phyloP scores from a whole-genome alignment of 768 basidiomycete species.

The Tricholomella constricta region DNA sequence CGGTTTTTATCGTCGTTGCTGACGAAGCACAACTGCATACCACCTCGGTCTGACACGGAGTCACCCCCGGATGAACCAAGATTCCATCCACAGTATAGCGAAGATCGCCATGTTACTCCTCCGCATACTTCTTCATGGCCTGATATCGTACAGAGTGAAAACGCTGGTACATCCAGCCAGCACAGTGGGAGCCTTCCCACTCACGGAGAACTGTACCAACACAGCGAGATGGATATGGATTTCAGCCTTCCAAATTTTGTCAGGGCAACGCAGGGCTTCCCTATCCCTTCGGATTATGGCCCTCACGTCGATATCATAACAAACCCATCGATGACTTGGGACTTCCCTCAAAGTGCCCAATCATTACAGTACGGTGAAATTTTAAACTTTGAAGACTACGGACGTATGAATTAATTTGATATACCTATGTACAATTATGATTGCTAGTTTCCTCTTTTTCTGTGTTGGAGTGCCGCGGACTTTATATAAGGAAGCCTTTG shows the following conservation, averaged over 20 bases:
- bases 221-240: constrained; percentile 43
- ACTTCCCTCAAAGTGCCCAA: neutral
- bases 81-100: constrained; percentile 21
- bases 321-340: constrained; percentile 6
- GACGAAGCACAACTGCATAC: constrained; percentile 32
- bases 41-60: constrained; percentile 1
- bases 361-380: constrained; percentile 9
- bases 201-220: constrained; percentile 3
- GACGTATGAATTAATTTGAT: neutral
- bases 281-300: constrained; percentile 7
- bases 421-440: neutral
- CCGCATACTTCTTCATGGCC: constrained; percentile 45
- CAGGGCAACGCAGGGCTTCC: constrained; percentile 27
- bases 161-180: neutral
- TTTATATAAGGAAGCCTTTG: neutral
- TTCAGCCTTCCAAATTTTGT: constrained; percentile 50
- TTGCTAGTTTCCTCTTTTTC: too few relatives aligned
- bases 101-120: constrained; percentile 28
- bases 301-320: constrained; percentile 3
- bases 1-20: constrained; percentile 55
- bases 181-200: neutral
- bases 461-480: neutral
- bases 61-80: constrained; percentile 12
- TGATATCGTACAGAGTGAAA: constrained; percentile 31
- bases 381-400: too few relatives aligned